A percentile compares a stretch with the other conserved stretches of the same genome.
phyloP scores from a whole-genome alignment of 805 yeast species.

The Nakazawaea wickerhamii region DNA sequence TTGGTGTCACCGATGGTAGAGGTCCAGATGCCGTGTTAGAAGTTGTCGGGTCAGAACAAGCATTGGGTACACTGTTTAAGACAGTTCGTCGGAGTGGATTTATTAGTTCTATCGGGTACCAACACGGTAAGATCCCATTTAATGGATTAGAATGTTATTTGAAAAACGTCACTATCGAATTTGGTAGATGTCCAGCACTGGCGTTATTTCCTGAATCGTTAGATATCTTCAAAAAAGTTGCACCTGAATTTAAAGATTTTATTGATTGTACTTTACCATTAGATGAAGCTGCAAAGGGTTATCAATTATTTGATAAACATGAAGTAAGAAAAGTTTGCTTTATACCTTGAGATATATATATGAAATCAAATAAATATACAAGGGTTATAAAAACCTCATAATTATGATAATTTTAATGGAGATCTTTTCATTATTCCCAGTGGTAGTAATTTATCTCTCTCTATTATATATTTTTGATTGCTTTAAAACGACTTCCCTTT shows the following conservation, averaged over 20 bases:
- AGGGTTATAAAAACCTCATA: not conserved
- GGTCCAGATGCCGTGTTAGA: slow-evolving; percentile 61
- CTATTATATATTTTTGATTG: too few species aligned
- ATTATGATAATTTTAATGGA: too few species aligned
- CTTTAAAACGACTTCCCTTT: not conserved
- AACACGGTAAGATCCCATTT: slow-evolving; percentile 52
- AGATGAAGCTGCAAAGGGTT: slow-evolving; percentile 40
- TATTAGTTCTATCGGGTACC: slow-evolving; percentile 55
- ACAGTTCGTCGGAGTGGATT: slow-evolving; percentile 53
- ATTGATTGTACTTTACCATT: slow-evolving; percentile 43
- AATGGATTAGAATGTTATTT: slow-evolving; percentile 51
- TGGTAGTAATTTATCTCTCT: too few species aligned
- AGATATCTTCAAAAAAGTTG: slow-evolving; percentile 38
- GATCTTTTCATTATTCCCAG: too few species aligned
- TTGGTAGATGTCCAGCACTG: slow-evolving; percentile 62
- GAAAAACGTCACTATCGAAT: slow-evolving; percentile 51
- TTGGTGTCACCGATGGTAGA: slow-evolving; percentile 34
- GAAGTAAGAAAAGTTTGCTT: slow-evolving; percentile 53
- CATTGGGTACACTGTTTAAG: slow-evolving; percentile 46
- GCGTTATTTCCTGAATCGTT: slow-evolving; percentile 49
- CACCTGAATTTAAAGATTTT: slow-evolving; percentile 42
- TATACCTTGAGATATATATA: slow-evolving; percentile 8
- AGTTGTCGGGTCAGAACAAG: slow-evolving; percentile 51
- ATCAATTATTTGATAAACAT: slow-evolving; percentile 46
- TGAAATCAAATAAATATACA: too few species aligned